Percentiles rank a stretch among this genome's conserved stretches.
Conservation (phyloP, 768 basidiomycete genomes). For the Kwoniella mangroviensis region DNA sequence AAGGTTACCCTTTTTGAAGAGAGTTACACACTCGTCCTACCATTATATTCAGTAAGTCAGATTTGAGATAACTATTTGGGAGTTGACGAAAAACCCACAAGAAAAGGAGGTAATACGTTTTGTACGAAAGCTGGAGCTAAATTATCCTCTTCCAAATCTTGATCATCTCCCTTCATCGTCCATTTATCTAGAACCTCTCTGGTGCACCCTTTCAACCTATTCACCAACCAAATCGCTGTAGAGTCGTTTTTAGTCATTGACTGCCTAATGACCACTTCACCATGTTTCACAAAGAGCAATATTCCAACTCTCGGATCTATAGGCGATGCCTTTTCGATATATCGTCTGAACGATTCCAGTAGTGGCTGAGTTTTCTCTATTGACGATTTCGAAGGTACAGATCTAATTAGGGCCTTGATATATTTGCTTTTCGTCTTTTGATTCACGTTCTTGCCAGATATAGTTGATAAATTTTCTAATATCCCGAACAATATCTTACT, state of each 20-base stretch:
- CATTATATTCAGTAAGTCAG: neutral
- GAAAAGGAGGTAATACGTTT: constrained; percentile 7
- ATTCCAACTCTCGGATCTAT: constrained; percentile 30
- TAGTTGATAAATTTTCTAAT: constrained; percentile 30
- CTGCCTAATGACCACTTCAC: constrained; percentile 19
- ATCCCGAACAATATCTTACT: constrained; percentile 27
- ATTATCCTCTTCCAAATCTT: constrained; percentile 20
- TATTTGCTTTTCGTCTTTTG: constrained; percentile 19
- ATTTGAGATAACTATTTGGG: no score
- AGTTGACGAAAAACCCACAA: constrained; percentile 14
- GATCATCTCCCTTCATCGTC: constrained; percentile 8
- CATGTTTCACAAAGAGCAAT: constrained; percentile 32
- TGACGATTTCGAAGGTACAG: constrained; percentile 16
- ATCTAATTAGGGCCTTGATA: constrained; percentile 21
- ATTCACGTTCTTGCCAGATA: constrained; percentile 32
- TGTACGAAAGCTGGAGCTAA: constrained; percentile 10
- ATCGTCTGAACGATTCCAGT: constrained; percentile 28
- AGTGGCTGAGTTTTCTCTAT: constrained; percentile 7
- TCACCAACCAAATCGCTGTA: constrained; percentile 18
- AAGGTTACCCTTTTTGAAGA: constrained; percentile 1
- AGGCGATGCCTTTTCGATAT: constrained; percentile 15
- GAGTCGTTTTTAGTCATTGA: constrained; percentile 21
- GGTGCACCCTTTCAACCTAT: constrained; percentile 24
- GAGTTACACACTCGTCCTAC: constrained; percentile 1
- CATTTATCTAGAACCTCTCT: constrained; percentile 18